A percentile compares a stretch with the other conserved stretches of the same genome.
These are phyloP conservation scores for Leishmania mexicana DNA, from an alignment of 208 protist species.

Conservation along the genomic window DNA sequence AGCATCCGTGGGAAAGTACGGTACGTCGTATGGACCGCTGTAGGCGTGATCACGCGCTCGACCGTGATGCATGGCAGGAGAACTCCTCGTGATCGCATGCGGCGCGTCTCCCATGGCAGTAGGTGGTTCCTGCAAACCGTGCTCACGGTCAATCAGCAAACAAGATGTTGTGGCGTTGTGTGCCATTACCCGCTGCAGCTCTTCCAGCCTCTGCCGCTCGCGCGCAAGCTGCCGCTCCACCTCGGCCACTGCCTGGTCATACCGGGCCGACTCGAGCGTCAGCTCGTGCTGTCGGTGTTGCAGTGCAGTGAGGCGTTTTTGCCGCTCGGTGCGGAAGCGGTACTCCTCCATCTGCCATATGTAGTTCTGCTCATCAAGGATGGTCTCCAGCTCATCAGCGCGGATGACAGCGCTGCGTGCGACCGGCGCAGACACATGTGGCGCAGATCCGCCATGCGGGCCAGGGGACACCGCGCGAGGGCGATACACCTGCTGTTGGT, in stretches of 20 bases:
- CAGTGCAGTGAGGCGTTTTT: conserved; percentile 30
- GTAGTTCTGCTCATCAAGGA: conserved; percentile 51
- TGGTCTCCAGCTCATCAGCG: conserved; percentile 40
- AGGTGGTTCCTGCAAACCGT: background rate
- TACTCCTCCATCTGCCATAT: conserved; percentile 69
- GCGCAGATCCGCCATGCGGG: background rate
- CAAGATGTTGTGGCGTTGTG: conserved; percentile 2
- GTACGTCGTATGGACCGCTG: background rate
- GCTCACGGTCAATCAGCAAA: background rate
- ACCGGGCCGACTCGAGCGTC: conserved; percentile 33
- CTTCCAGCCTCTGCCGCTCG: conserved; percentile 32
- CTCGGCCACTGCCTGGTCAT: conserved; percentile 30
- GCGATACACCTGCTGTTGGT: conserved; percentile 4
- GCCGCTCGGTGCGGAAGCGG: conserved; percentile 67
- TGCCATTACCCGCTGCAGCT: conserved; percentile 31
- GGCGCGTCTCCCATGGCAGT: background rate
- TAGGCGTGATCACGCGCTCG: background rate
- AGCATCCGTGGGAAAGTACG: background rate
- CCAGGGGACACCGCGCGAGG: background rate
- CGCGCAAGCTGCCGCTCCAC: conserved; percentile 34
- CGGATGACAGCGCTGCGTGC: conserved; percentile 8
- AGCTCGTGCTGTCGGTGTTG: conserved; percentile 34
- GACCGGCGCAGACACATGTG: background rate
- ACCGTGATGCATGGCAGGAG: background rate
- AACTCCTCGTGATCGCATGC: background rate